A percentile compares a stretch with the other conserved stretches of the same genome.
Conservation (phyloP, 352 stramenopile genomes). For the Globisporangium apiculatum region DNA sequence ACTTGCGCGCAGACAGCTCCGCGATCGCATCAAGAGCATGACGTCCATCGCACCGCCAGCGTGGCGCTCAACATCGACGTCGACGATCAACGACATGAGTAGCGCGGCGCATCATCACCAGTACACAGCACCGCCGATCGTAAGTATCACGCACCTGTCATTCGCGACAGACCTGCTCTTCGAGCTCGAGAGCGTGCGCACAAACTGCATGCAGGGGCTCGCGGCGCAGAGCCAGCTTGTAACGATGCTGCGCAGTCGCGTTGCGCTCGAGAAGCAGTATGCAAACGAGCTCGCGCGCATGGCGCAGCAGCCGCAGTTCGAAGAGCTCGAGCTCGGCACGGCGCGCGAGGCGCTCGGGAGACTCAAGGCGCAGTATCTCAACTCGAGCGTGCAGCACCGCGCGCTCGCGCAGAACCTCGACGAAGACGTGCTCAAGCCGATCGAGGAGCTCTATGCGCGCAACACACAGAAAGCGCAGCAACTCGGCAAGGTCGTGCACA, state of each 20-base stretch:
- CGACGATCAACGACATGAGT: background rate
- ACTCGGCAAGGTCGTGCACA: slow-evolving; percentile 42
- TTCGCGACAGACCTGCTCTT: slow-evolving; percentile 80
- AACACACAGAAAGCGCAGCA: slow-evolving; percentile 52
- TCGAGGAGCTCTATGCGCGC: slow-evolving; percentile 47
- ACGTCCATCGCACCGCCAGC: background rate
- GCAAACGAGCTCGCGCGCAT: slow-evolving; percentile 59
- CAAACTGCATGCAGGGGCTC: slow-evolving; percentile 35
- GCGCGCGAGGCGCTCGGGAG: slow-evolving; percentile 50
- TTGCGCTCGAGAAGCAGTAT: slow-evolving; percentile 69
- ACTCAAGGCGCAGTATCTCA: slow-evolving; percentile 69
- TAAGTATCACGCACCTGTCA: slow-evolving; percentile 25
- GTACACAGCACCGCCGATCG: background rate
- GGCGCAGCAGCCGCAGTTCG: slow-evolving; percentile 44
- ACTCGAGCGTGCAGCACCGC: slow-evolving; percentile 77
- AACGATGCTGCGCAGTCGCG: slow-evolving; percentile 58
- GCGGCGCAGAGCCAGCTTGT: slow-evolving; percentile 49
- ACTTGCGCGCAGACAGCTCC: background rate
- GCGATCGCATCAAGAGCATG: background rate
- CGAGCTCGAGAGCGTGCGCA: slow-evolving; percentile 59
- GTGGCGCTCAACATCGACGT: background rate
- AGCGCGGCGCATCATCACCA: background rate
- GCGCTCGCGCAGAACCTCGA: slow-evolving; percentile 62
- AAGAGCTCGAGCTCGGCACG: slow-evolving; percentile 46
- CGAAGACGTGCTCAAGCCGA: slow-evolving; percentile 68